A percentile compares a stretch with the other conserved stretches of the same genome.
Evolutionary conservation across 2,329 filamentous ascomycete species (phyloP).

Genomic region (Mariannaea elegans): DNA sequence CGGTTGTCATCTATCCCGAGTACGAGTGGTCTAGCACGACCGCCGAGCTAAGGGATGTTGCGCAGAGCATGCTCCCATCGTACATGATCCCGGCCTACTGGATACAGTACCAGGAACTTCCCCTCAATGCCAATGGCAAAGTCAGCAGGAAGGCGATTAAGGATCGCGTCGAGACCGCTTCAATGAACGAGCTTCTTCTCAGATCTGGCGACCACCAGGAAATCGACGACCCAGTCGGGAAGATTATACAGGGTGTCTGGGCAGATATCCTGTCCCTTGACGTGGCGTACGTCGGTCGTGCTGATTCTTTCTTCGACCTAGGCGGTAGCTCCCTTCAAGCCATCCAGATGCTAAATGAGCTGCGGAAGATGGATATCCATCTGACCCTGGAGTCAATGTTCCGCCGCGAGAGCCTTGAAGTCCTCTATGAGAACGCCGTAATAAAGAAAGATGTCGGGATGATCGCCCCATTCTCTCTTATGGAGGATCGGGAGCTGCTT

Average conservation of each 20-base stretch:
- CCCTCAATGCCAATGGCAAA: slow-evolving; percentile 38
- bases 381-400: slow-evolving; percentile 13
- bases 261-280: slow-evolving; percentile 3
- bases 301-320: slow-evolving; percentile 11
- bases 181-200: slow-evolving; percentile 3
- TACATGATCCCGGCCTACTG: slow-evolving; percentile 40
- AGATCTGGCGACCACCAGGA: background rate
- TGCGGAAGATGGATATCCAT: slow-evolving; percentile 6
- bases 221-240: slow-evolving; percentile 8
- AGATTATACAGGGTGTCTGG: background rate
- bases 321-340: slow-evolving; percentile 24
- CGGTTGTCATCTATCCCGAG: background rate
- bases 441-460: background rate
- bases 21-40: slow-evolving; percentile 1
- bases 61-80: slow-evolving; percentile 20
- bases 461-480: slow-evolving; percentile 24
- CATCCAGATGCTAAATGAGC: slow-evolving; percentile 3
- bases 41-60: slow-evolving; percentile 4
- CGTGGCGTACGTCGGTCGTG: background rate
- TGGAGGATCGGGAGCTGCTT: slow-evolving; percentile 1
- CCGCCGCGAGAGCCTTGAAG: background rate
- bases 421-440: background rate
- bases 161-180: slow-evolving; percentile 5
- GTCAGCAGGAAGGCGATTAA: slow-evolving; percentile 22
- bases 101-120: slow-evolving; percentile 30